phyloP scores from a whole-genome alignment of 2,329 filamentous ascomycete species.

The Paracamarosporium sp. region DNA sequence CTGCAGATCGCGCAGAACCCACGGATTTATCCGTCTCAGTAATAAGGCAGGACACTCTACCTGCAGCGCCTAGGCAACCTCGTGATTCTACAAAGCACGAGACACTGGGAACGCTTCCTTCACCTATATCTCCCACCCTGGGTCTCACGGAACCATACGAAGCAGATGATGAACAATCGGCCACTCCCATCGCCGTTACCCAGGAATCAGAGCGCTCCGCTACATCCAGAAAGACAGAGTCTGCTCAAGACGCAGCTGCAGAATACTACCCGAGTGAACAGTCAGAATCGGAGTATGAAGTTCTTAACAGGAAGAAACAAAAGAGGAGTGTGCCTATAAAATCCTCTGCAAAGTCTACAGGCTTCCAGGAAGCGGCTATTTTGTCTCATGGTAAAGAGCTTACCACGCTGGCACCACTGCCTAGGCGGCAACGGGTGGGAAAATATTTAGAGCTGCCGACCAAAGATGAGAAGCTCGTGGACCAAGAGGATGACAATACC shows the following conservation, averaged over 20 bases:
- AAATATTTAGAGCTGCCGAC: background rate
- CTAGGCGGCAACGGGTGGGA: background rate
- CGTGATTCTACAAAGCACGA: background rate
- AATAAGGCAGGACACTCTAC: background rate
- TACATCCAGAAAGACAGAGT: background rate
- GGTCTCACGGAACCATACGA: background rate
- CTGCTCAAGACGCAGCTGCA: background rate
- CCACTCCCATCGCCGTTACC: background rate
- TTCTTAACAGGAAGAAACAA: slow-evolving; percentile 11
- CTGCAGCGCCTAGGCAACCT: background rate
- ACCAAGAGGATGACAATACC: background rate
- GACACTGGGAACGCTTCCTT: background rate
- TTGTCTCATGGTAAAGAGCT: background rate
- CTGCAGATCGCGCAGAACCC: background rate
- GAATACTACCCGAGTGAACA: background rate
- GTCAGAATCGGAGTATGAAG: slow-evolving; percentile 12
- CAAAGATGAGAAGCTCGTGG: background rate
- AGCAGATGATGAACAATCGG: background rate
- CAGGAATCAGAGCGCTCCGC: background rate
- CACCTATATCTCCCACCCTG: background rate
- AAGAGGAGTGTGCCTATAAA: background rate
- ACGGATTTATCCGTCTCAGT: background rate
- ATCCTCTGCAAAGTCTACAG: background rate
- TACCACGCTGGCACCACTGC: background rate
- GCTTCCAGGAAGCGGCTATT: background rate